Evolutionary conservation across 345 rosid species (phyloP), one percentile per base, ranked within the genome.

Genomic region (Hibiscus syriacus): DNA sequence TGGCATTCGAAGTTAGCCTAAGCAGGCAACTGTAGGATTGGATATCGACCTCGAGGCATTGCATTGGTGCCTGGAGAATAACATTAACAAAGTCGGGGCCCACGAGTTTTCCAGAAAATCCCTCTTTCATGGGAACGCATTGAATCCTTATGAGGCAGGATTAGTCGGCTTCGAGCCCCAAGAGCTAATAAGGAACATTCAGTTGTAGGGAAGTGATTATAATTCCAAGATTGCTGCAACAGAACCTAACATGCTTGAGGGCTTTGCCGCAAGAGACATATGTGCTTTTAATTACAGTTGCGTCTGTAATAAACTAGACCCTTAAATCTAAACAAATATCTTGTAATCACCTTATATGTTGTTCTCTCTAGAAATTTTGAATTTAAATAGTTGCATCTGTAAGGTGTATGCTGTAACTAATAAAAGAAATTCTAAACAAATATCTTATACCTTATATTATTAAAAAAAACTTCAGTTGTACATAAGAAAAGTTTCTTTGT

Each of bases 271-370:
- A 52, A 87, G 93, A 75, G 98, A 92, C 78, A 83, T 92, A 26
- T 92, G 96, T 67, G 97, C 98, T 74, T 92, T 92, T 69, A 90
- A 90, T 74, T 92, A 84, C 76, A 90, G 98, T 75, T 90, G 97
- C n/a, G n/a, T n/a, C n/a, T n/a, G n/a, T n/a, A n/a, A n/a, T n/a
- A n/a, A n/a, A n/a, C n/a, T n/a, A n/a, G n/a, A n/a, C n/a, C n/a
- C n/a, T n/a, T n/a, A n/a, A n/a, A n/a, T n/a, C n/a, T n/a, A n/a
- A n/a, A n/a, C n/a, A n/a, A n/a, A n/a, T n/a, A n/a, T n/a, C n/a
- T n/a, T n/a, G n/a, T n/a, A n/a, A n/a, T n/a, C n/a, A n/a, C n/a
- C n/a, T n/a, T n/a, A n/a, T n/a, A n/a, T n/a, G n/a, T n/a, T n/a
- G n/a, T n/a, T n/a, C n/a, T n/a, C n/a, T n/a, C n/a, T n/a, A n/a